These are phyloP conservation scores for Aspergillus cristatus DNA, from an alignment of 495 filamentous ascomycete species.

Conservation along the genomic window DNA sequence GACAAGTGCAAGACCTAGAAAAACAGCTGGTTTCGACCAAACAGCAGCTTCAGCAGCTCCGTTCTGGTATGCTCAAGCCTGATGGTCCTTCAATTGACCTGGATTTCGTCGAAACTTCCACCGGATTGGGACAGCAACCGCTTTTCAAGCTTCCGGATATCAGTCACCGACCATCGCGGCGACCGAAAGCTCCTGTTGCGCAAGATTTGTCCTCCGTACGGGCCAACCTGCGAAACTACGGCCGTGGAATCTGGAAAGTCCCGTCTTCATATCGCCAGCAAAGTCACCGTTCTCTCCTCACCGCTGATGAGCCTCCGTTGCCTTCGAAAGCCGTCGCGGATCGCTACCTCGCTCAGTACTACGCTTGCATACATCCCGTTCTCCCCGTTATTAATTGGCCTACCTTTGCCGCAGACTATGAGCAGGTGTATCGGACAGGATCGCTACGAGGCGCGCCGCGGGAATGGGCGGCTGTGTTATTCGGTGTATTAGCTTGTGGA, in stretches of 20 bases:
- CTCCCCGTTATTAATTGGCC: slow-evolving; percentile 89
- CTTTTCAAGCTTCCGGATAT: slow-evolving; percentile 64
- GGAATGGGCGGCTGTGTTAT: slow-evolving; percentile 76
- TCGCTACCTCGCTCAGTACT: slow-evolving; percentile 67
- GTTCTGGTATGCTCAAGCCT: slow-evolving; percentile 37
- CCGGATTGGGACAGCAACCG: slow-evolving; percentile 27
- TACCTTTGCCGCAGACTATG: slow-evolving; percentile 65
- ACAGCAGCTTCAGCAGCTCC: slow-evolving; percentile 62
- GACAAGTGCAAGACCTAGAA: slow-evolving; percentile 93
- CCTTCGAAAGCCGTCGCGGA: slow-evolving; percentile 66
- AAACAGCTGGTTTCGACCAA: slow-evolving; percentile 73
- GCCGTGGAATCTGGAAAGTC: slow-evolving; percentile 71
- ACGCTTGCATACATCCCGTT: slow-evolving; percentile 63
- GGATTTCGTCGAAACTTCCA: slow-evolving; percentile 45
- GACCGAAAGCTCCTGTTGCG: slow-evolving; percentile 46
- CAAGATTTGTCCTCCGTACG: slow-evolving; percentile 66
- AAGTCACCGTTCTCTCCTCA: slow-evolving; percentile 40
- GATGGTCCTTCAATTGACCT: slow-evolving; percentile 45
- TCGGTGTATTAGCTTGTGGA: slow-evolving; percentile 77
- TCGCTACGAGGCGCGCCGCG: slow-evolving; percentile 54
- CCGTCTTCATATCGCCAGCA: slow-evolving; percentile 61
- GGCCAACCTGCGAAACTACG: slow-evolving; percentile 62
- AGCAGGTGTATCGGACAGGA: slow-evolving; percentile 62
- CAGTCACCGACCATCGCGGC: slow-evolving; percentile 51
- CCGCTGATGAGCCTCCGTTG: slow-evolving; percentile 51